phyloP scores from a whole-genome alignment of 768 basidiomycete genomes.

The Tylopilus plumbeoviolaceoides region DNA sequence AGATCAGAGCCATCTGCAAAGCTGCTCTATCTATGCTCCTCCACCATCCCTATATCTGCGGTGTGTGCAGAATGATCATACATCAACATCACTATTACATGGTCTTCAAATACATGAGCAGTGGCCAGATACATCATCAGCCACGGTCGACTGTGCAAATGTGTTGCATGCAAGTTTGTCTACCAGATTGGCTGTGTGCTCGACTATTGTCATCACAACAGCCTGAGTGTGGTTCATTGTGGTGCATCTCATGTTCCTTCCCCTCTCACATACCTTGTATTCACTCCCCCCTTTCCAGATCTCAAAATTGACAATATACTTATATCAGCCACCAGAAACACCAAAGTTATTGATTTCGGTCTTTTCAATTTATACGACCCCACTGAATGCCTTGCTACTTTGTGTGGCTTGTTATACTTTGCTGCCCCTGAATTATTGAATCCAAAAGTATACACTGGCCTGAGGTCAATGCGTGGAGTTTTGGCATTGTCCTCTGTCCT shows the following conservation, averaged over 20 bases:
- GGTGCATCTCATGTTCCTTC: conserved; percentile 39
- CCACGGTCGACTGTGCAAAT: conserved; percentile 93
- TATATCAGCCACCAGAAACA: conserved; percentile 96
- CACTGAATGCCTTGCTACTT: conserved; percentile 75
- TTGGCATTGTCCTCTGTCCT: conserved; percentile 97
- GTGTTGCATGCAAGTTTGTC: conserved; percentile 96
- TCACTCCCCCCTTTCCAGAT: conserved; percentile 38
- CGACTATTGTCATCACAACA: conserved; percentile 96
- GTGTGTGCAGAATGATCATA: conserved; percentile 98
- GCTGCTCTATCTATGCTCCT: conserved; percentile 93
- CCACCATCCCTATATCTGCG: conserved; percentile 98
- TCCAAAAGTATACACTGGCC: conserved; percentile 97
- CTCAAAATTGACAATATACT: conserved; percentile 99
- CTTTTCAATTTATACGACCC: conserved; percentile 95
- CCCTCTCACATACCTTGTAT: conserved; percentile 2
- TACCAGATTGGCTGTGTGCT: conserved; percentile 96
- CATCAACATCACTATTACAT: conserved; percentile 99
- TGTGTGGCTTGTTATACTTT: conserved; percentile 97
- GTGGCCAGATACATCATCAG: conserved; percentile 99
- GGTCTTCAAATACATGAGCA: conserved; percentile 98
- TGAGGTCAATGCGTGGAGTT: conserved; percentile 98
- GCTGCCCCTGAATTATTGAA: conserved; percentile 97
- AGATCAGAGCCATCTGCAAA: conserved; percentile 93
- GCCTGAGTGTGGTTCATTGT: conserved; percentile 95
- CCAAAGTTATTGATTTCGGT: conserved; percentile 99